Evolutionary conservation across 306 rosid species (phyloP).

Genomic region (Quercus glauca): DNA sequence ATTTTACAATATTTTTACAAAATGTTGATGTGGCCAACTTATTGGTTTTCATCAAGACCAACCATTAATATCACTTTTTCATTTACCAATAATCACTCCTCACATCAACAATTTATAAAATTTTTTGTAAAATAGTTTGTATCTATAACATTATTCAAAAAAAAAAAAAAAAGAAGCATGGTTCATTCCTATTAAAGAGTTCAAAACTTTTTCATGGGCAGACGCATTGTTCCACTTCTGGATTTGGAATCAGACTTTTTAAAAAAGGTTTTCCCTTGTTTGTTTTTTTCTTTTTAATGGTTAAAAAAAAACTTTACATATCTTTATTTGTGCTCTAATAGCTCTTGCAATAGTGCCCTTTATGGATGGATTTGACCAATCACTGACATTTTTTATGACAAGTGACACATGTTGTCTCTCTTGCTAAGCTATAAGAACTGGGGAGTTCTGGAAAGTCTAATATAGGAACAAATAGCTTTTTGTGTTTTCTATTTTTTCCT

Average conservation of each 20-base stretch:
- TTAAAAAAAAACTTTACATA: background rate
- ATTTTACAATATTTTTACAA: no score
- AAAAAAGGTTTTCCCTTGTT: background rate
- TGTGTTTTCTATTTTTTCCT: background rate
- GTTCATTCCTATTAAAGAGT: background rate
- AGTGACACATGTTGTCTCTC: background rate
- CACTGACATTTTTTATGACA: background rate
- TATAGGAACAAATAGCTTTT: background rate
- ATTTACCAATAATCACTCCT: no score
- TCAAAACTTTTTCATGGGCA: background rate
- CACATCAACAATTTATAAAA: no score
- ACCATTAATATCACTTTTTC: no score
- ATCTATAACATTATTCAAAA: no score
- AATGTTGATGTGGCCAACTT: no score
- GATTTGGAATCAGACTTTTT: background rate
- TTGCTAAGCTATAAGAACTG: background rate
- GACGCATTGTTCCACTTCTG: background rate
- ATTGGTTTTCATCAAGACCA: no score
- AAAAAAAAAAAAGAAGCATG: background rate
- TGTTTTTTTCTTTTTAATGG: background rate
- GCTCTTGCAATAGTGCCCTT: background rate
- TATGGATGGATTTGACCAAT: background rate
- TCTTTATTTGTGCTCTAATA: background rate
- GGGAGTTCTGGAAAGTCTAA: background rate
- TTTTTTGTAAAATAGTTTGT: no score